Conservation (phyloP, 2,329 filamentous ascomycete species). For the Fusarium sp. region DNA sequence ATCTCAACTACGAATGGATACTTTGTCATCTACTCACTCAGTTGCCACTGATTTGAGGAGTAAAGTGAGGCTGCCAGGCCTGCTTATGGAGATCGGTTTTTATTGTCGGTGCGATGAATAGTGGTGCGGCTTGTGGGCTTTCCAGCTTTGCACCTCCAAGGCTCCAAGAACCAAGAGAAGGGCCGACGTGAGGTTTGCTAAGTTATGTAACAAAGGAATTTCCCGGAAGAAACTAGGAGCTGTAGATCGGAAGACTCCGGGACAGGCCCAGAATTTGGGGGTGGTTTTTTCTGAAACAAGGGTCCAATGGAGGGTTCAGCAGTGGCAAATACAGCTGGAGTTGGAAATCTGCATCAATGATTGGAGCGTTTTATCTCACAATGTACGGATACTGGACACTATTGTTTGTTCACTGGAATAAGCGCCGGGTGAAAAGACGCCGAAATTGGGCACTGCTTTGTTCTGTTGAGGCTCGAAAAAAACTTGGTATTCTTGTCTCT, state of each 20-base stretch:
- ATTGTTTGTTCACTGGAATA: not conserved
- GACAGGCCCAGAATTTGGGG: conserved; percentile 1
- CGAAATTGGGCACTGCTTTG: conserved; percentile 29
- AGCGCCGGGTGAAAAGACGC: conserved; percentile 13
- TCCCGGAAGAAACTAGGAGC: conserved; percentile 11
- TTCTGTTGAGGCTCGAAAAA: not conserved
- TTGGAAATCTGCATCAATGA: conserved; percentile 11
- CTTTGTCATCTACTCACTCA: not conserved
- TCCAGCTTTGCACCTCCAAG: no score
- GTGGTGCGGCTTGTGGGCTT: conserved; percentile 64
- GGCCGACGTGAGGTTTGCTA: conserved; percentile 49
- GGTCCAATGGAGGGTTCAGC: conserved; percentile 19
- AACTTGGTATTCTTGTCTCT: conserved; percentile 28
- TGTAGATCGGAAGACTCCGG: conserved; percentile 33
- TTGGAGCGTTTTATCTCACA: conserved; percentile 27
- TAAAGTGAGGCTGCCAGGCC: not conserved
- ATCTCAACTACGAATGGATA: not conserved
- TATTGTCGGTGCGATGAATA: conserved; percentile 50
- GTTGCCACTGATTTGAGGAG: not conserved
- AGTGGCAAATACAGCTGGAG: not conserved
- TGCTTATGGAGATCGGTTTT: conserved; percentile 18
- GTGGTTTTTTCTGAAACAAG: conserved; percentile 18
- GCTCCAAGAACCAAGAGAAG: conserved; percentile 55
- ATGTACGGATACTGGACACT: no score
- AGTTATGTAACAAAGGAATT: conserved; percentile 45